phyloP scores from a whole-genome alignment of 2,329 filamentous ascomycete species.

The Trichoderma sp. region DNA sequence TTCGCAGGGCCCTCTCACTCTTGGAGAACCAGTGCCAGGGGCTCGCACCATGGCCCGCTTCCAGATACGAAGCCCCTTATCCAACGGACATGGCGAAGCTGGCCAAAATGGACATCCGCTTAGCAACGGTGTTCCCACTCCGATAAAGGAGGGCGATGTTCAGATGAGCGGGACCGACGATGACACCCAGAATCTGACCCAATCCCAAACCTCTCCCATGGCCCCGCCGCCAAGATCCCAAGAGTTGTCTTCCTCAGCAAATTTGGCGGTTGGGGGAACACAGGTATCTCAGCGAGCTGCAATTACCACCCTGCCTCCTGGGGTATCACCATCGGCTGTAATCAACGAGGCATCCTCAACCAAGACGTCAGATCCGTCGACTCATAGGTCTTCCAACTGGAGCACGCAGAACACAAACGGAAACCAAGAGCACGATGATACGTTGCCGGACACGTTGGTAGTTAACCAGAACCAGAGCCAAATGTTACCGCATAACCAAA shows the following conservation, averaged over 20 bases:
- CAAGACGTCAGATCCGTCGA: slow-evolving; percentile 76
- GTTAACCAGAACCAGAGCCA: slow-evolving; percentile 39
- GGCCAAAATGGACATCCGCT: slow-evolving; percentile 37
- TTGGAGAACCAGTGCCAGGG: slow-evolving; percentile 64
- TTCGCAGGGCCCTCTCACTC: slow-evolving; percentile 53
- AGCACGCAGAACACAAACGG: slow-evolving; percentile 75
- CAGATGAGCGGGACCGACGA: slow-evolving; percentile 59
- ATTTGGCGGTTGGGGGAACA: slow-evolving; percentile 49
- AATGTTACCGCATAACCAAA: neutral
- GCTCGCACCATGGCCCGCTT: slow-evolving; percentile 50
- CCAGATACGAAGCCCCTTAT: slow-evolving; percentile 56
- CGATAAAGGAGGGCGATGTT: slow-evolving; percentile 51
- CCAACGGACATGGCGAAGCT: slow-evolving; percentile 53
- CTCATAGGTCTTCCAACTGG: slow-evolving; percentile 59
- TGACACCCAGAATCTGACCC: slow-evolving; percentile 38
- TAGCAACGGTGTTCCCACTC: slow-evolving; percentile 56
- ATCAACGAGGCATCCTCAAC: slow-evolving; percentile 90
- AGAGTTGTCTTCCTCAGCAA: slow-evolving; percentile 35
- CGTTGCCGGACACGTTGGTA: slow-evolving; percentile 55
- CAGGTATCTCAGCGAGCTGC: slow-evolving; percentile 64
- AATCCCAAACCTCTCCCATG: slow-evolving; percentile 41
- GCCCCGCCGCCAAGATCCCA: slow-evolving; percentile 44
- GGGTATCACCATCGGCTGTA: slow-evolving; percentile 56
- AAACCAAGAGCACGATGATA: slow-evolving; percentile 38
- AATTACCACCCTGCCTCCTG: slow-evolving; percentile 55